These are phyloP conservation scores for Gryganskiella cystojenkinii DNA, from an alignment of 192 early-diverging fungal genomes.

Conservation along the genomic window DNA sequence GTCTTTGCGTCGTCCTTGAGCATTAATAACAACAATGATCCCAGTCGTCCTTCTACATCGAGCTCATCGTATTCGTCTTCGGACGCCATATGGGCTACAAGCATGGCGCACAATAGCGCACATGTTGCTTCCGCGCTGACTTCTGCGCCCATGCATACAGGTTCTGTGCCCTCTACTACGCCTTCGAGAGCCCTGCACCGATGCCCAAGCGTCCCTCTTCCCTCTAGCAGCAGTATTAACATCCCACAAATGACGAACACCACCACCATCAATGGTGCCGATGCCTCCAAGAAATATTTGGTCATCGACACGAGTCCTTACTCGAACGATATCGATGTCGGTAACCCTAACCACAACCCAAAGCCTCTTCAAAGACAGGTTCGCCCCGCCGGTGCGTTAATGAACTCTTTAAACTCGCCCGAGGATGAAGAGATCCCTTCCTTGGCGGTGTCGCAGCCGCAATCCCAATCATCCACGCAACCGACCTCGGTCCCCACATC, in stretches of 20 bases:
- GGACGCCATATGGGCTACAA: too few species aligned
- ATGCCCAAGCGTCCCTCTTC: not conserved
- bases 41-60: not conserved
- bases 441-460: too few species aligned
- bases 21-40: not conserved
- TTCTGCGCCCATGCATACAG: too few species aligned
- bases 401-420: conserved; percentile 2
- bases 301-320: conserved; percentile 16
- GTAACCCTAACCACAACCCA: conserved; percentile 14
- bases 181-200: too few species aligned
- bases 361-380: not conserved
- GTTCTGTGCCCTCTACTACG: not conserved
- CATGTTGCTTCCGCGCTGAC: too few species aligned
- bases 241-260: too few species aligned
- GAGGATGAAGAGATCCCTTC: too few species aligned
- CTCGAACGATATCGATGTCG: not conserved
- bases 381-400: not conserved
- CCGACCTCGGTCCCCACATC: too few species aligned
- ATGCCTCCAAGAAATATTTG: conserved; percentile 3
- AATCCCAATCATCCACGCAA: too few species aligned
- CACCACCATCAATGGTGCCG: not conserved
- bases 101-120: too few species aligned
- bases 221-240: too few species aligned
- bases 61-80: too few species aligned
- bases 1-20: conserved; percentile 1